Base-by-base conservation (phyloP, 208 protist species). In the Acanthamoeba rhysodes region DNA sequence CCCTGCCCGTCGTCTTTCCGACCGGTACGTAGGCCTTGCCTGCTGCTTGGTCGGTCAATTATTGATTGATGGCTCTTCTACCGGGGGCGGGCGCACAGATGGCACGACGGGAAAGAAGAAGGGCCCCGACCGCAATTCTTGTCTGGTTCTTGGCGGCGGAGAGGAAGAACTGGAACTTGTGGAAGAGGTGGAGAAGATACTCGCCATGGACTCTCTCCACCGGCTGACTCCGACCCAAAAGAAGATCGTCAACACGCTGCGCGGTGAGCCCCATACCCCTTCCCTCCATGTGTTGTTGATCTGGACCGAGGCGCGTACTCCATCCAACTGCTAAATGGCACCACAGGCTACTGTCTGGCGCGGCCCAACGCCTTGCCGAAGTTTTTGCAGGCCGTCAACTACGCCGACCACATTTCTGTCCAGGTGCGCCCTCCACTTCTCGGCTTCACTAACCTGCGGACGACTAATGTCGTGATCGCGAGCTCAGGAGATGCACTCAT, bases 401-500 rank as follows among this genome's bases (percentile, higher is more conserved):
- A 84, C 16, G 45, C 76, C 45, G 76, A 84, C 12, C 76, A 84
- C 27, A 20, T 57, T 0, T 84, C 76, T 53, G 76, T 84, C 76
- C 76, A 84, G 76, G 76, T 84, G 53, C 41, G 41, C 41, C 41
- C 41, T 45, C 1, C 37, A 6, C 3, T 10, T 45, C 41, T 45
- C 12, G 48, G 48, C 0, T 50, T 50, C 48, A 14, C 16, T 18
- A 27, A 3, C 24, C 20, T 24, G 45, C 45, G 7, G 45, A 48
- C 45, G 45, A 48, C 45, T 48, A 12, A 48, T 48, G 27, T 0
- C 62, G n/a, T 24, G 14, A 18, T 53, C 12, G 48, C 0, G 62
- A n/a, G 62, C 20, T 22, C 82, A 95, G 53, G 96, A 97, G 32
- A 85, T 94, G 29, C 53, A 98, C 57, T n/a, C 41, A 4, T 41